Percentiles rank a stretch among this genome's conserved stretches.
phyloP scores from a whole-genome alignment of 202 grass and related monocot species.

The Zizania palustris region DNA sequence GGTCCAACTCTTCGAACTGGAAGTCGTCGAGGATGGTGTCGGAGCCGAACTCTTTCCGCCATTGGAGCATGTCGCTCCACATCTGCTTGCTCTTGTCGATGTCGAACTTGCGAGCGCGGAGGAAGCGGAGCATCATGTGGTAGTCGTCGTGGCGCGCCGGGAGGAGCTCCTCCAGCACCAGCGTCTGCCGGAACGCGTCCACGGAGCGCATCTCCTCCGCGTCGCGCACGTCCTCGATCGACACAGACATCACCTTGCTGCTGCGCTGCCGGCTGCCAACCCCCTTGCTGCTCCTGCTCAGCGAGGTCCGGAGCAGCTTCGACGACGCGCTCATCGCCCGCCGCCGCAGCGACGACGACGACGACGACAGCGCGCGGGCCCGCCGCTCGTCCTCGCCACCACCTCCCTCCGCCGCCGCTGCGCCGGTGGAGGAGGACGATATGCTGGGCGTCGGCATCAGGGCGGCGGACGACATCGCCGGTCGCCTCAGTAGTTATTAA shows the following conservation, averaged over 20 bases:
- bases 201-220: slow-evolving; percentile 81
- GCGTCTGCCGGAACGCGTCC: slow-evolving; percentile 93
- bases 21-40: slow-evolving; percentile 87
- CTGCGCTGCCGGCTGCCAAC: slow-evolving; percentile 59
- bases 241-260: slow-evolving; percentile 94
- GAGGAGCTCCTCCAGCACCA: slow-evolving; percentile 94
- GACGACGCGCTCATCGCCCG: slow-evolving; percentile 83
- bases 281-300: slow-evolving; percentile 51
- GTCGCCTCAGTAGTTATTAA: neutral
- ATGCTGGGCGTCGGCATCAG: slow-evolving; percentile 8
- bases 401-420: neutral
- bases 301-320: slow-evolving; percentile 77
- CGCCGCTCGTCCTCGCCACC: slow-evolving; percentile 37
- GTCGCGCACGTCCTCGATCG: slow-evolving; percentile 90
- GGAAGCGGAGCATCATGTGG: slow-evolving; percentile 99
- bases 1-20: slow-evolving; percentile 77
- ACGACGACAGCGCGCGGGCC: neutral
- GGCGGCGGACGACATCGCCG: slow-evolving; percentile 29
- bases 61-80: slow-evolving; percentile 94
- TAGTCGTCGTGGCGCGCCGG: slow-evolving; percentile 95
- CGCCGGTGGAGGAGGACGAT: neutral
- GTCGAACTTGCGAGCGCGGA: slow-evolving; percentile 93
- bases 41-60: slow-evolving; percentile 92
- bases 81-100: slow-evolving; percentile 95
- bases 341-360: slow-evolving; percentile 61